Conservation (phyloP, 1,284 basidiomycete species). For the Boletus mariae region DNA sequence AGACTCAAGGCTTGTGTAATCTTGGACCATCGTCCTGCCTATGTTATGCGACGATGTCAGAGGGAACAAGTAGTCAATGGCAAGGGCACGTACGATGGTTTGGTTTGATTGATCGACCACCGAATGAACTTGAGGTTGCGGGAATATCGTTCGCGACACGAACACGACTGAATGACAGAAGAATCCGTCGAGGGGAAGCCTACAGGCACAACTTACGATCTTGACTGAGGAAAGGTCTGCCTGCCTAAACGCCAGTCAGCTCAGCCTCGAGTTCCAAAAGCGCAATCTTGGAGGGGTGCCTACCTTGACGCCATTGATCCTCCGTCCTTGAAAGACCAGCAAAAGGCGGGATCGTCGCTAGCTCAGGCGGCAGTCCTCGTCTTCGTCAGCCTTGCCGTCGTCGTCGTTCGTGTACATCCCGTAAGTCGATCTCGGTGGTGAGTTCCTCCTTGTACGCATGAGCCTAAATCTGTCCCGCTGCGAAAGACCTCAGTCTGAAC, state of each 20-base stretch:
- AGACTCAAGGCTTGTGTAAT: background rate
- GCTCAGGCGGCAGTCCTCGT: background rate
- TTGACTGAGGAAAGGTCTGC: too few relatives aligned
- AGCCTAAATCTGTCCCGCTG: too few relatives aligned
- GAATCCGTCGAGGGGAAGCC: too few relatives aligned
- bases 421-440: background rate
- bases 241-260: background rate
- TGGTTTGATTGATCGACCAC: background rate
- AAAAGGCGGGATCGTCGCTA: too few relatives aligned
- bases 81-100: background rate
- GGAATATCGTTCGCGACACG: background rate
- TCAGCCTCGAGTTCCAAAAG: background rate
- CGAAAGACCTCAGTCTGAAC: too few relatives aligned
- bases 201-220: background rate
- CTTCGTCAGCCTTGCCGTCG: background rate
- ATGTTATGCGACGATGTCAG: background rate
- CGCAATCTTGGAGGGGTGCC: background rate
- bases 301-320: background rate
- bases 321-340: too few relatives aligned
- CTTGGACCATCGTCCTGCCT: background rate
- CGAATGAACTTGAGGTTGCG: background rate
- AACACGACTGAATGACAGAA: background rate
- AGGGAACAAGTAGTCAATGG: background rate
- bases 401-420: too few relatives aligned
- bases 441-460: background rate